phyloP scores from a whole-genome alignment of 2,329 filamentous ascomycete species.

The Chaetomium globosum region DNA sequence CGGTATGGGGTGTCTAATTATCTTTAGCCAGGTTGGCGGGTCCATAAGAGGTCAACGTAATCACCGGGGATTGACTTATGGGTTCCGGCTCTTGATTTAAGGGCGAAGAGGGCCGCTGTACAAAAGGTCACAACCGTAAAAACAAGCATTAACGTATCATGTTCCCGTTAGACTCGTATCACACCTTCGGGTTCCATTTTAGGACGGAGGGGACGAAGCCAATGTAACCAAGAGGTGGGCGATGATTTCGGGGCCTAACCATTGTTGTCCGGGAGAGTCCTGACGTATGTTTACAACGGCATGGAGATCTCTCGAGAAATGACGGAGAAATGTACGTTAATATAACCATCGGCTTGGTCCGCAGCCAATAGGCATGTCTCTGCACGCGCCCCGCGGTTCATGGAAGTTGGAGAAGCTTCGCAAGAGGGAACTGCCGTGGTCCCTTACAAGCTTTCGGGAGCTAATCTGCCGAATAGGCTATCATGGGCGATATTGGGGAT shows the following conservation, averaged over 20 bases:
- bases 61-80: background rate
- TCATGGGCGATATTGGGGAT: slow-evolving; percentile 31
- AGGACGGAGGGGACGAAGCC: background rate
- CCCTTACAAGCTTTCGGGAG: slow-evolving; percentile 22
- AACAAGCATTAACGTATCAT: background rate
- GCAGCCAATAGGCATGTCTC: slow-evolving; percentile 17
- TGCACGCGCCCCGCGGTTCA: background rate
- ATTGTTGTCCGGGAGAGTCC: background rate
- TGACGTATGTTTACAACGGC: background rate
- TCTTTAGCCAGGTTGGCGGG: background rate
- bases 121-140: too few relatives aligned
- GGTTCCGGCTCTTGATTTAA: background rate
- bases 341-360: slow-evolving; percentile 7
- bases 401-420: slow-evolving; percentile 14
- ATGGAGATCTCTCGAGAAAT: background rate
- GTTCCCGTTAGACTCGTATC: background rate
- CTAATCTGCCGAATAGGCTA: slow-evolving; percentile 36
- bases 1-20: background rate
- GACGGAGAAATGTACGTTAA: slow-evolving; percentile 3
- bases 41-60: background rate
- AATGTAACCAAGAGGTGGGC: background rate
- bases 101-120: background rate
- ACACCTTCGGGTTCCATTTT: background rate
- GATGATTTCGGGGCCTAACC: background rate
- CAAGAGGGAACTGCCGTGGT: slow-evolving; percentile 13